Percentiles rank a stretch among this genome's conserved stretches.
Conservation (phyloP, 345 rosid species). For the Theobroma cacao region DNA sequence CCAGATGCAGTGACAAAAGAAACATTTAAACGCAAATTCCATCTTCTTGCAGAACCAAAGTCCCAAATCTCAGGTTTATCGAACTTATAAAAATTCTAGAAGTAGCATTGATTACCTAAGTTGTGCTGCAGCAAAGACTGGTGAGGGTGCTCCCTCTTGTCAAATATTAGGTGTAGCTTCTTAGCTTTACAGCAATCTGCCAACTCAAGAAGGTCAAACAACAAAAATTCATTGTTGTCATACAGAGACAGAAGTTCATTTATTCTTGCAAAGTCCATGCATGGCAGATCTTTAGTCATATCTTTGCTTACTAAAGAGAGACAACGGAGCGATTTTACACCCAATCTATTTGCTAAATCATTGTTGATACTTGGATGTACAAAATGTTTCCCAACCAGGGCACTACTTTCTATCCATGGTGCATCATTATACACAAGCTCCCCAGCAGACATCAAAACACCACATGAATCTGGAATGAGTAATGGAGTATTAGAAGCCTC, state of each 20-base stretch:
- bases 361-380: constrained; percentile 76
- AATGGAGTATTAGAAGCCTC: constrained; percentile 52
- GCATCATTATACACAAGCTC: constrained; percentile 92
- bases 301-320: constrained; percentile 79
- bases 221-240: constrained; percentile 74
- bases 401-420: constrained; percentile 87
- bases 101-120: constrained; percentile 47
- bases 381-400: constrained; percentile 64
- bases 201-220: constrained; percentile 93
- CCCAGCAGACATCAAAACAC: constrained; percentile 51
- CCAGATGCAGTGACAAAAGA: background rate
- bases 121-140: constrained; percentile 92
- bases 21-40: background rate
- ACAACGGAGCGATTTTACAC: constrained; percentile 81
- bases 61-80: constrained; percentile 9
- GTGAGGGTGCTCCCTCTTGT: constrained; percentile 86
- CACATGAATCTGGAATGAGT: constrained; percentile 73
- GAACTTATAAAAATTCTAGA: background rate
- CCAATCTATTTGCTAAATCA: constrained; percentile 82
- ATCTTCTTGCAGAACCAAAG: background rate
- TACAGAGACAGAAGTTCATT: constrained; percentile 69
- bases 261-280: constrained; percentile 82
- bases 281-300: constrained; percentile 83
- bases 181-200: constrained; percentile 92
- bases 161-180: constrained; percentile 72